Conservation (phyloP, 2,329 filamentous ascomycete species). For the Acephala macrosclerotiorum region DNA sequence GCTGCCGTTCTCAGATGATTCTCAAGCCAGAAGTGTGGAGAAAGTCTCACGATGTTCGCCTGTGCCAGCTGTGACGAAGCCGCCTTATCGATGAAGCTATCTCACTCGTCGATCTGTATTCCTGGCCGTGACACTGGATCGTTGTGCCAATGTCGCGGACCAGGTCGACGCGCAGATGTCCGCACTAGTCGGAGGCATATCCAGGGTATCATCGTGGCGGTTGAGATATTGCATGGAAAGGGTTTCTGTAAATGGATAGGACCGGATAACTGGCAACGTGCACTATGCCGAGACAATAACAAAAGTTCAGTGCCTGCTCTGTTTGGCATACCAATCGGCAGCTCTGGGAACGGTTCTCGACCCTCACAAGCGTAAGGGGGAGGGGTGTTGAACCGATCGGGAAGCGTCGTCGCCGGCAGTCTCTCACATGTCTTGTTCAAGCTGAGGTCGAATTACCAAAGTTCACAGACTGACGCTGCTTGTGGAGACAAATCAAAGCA, state of each 20-base stretch:
- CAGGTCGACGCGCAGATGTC: slow-evolving; percentile 24
- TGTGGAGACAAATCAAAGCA: slow-evolving; percentile 42
- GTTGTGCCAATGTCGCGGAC: slow-evolving; percentile 29
- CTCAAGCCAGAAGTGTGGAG: slow-evolving; percentile 35
- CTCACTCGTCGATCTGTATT: slow-evolving; percentile 27
- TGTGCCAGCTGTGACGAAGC: slow-evolving; percentile 25
- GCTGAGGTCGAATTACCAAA: slow-evolving; percentile 37
- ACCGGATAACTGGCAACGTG: slow-evolving; percentile 26
- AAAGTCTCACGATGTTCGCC: slow-evolving; percentile 38
- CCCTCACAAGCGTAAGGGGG: slow-evolving; percentile 32
- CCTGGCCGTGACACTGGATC: slow-evolving; percentile 28
- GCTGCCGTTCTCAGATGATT: slow-evolving; percentile 32
- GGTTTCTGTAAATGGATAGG: slow-evolving; percentile 51
- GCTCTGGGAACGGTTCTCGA: slow-evolving; percentile 23
- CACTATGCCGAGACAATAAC: slow-evolving; percentile 22
- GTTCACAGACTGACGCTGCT: slow-evolving; percentile 29
- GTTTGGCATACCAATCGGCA: slow-evolving; percentile 34
- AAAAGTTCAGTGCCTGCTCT: slow-evolving; percentile 29
- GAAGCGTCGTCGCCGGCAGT: slow-evolving; percentile 29
- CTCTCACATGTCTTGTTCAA: slow-evolving; percentile 31
- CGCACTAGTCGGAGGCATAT: slow-evolving; percentile 27
- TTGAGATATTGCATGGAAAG: slow-evolving; percentile 47
- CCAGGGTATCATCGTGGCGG: slow-evolving; percentile 32
- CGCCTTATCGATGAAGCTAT: slow-evolving; percentile 37
- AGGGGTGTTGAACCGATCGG: slow-evolving; percentile 22